These are phyloP conservation scores for Carex arenaria DNA, from an alignment of 202 grass and related monocot genomes.

Conservation along the genomic window DNA sequence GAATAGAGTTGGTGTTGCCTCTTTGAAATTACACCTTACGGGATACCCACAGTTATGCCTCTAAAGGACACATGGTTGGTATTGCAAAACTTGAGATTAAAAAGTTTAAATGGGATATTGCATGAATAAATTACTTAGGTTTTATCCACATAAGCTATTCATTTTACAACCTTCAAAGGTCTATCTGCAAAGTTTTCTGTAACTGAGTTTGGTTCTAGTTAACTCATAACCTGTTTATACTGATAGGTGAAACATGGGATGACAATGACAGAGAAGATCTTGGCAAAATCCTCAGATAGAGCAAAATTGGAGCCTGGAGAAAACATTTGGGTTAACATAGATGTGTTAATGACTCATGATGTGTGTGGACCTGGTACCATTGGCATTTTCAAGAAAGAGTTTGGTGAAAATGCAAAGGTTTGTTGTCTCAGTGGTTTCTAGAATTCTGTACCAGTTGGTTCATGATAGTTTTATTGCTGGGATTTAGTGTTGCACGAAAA, in stretches of 20 bases:
- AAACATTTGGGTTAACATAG: constrained; percentile 94
- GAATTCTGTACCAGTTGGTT: constrained; percentile 6
- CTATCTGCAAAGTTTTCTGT: neutral
- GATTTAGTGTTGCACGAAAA: neutral
- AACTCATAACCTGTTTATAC: neutral
- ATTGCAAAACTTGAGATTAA: neutral
- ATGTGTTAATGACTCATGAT: constrained; percentile 98
- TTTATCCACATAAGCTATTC: neutral
- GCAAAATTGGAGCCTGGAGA: constrained; percentile 73
- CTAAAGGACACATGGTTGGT: neutral
- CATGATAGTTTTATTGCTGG: constrained; percentile 2
- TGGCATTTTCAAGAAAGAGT: constrained; percentile 88
- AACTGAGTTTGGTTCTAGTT: neutral
- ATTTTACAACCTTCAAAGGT: neutral
- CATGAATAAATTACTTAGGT: neutral
- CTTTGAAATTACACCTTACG: neutral
- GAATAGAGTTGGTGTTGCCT: neutral
- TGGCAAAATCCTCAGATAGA: constrained; percentile 71
- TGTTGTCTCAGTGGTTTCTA: neutral
- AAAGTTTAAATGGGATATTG: neutral
- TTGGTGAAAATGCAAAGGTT: constrained; percentile 71
- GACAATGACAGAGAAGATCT: constrained; percentile 98
- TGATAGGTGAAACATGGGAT: constrained; percentile 63
- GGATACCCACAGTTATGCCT: neutral
- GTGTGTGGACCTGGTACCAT: constrained; percentile 76